Evolutionary conservation across 495 filamentous ascomycete species (phyloP).

Genomic region (Aspergillus saccharolyticus): DNA sequence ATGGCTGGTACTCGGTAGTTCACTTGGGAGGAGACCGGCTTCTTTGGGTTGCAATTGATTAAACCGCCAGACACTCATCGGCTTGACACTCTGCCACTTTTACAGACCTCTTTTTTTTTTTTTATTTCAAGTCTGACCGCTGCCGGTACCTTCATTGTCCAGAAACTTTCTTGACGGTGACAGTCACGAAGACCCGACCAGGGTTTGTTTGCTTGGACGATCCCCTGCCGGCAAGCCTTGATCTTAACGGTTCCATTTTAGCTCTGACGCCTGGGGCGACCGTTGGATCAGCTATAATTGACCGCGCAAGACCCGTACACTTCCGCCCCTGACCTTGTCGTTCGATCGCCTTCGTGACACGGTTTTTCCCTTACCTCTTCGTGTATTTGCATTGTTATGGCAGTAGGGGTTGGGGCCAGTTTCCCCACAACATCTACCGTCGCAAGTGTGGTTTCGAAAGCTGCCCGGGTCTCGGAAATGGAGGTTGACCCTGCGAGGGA

Average conservation of each 20-base stretch:
- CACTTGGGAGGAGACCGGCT: slow-evolving; percentile 1
- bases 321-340: slow-evolving; percentile 1
- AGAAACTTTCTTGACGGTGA: neutral
- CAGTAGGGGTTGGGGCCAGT: slow-evolving; percentile 23
- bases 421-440: slow-evolving; percentile 8
- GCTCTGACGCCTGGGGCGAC: neutral
- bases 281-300: neutral
- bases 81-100: neutral
- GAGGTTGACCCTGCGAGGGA: slow-evolving; percentile 28
- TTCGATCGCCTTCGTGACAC: slow-evolving; percentile 1
- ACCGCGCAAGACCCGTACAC: neutral
- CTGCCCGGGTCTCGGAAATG: slow-evolving; percentile 24
- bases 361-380: slow-evolving; percentile 1
- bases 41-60: slow-evolving; percentile 1
- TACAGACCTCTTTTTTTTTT: neutral
- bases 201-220: neutral
- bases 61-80: neutral
- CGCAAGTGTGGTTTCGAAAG: slow-evolving; percentile 13
- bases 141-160: too few species aligned
- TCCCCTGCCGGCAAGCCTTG: neutral
- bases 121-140: too few species aligned
- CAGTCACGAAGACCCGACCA: neutral
- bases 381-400: slow-evolving; percentile 18
- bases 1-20: slow-evolving; percentile 14
- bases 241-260: neutral